Conservation (phyloP, 208 protist genomes). For the Spongospora subterranea region DNA sequence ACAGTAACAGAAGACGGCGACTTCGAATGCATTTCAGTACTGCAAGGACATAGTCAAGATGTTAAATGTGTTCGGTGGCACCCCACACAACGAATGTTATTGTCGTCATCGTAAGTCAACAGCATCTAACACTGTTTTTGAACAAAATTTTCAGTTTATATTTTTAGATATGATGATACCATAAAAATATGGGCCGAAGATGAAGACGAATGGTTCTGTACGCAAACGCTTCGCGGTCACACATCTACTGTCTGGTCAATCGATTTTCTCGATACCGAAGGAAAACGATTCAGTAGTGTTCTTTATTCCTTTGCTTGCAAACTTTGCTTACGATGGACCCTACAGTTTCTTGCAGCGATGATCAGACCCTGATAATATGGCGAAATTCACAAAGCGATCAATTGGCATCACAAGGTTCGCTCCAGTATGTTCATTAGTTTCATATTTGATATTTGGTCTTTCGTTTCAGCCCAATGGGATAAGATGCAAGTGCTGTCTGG, state of each 20-base stretch:
- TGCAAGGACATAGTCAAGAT: slow-evolving; percentile 53
- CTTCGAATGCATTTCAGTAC: slow-evolving; percentile 51
- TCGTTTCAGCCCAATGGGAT: background rate
- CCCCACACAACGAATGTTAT: slow-evolving; percentile 19
- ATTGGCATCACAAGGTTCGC: slow-evolving; percentile 21
- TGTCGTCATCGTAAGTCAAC: slow-evolving; percentile 10
- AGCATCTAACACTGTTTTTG: background rate
- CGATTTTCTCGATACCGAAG: background rate
- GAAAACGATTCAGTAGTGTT: background rate
- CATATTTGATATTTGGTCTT: background rate
- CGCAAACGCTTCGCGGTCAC: background rate
- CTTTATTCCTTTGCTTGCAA: background rate
- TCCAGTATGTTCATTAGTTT: background rate
- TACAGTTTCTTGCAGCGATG: slow-evolving; percentile 11
- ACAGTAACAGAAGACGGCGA: slow-evolving; percentile 18
- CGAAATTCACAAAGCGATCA: background rate
- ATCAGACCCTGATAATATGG: slow-evolving; percentile 28
- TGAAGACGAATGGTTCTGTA: slow-evolving; percentile 54
- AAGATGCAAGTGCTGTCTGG: background rate
- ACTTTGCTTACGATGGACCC: background rate
- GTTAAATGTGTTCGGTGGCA: slow-evolving; percentile 48
- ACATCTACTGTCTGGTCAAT: slow-evolving; percentile 36
- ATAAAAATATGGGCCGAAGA: slow-evolving; percentile 28
- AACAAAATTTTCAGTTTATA: background rate
- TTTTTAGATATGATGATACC: slow-evolving; percentile 40